These are phyloP conservation scores for Chlorella sp. DNA, from an alignment of 139 green algal genomes.

Conservation along the genomic window DNA sequence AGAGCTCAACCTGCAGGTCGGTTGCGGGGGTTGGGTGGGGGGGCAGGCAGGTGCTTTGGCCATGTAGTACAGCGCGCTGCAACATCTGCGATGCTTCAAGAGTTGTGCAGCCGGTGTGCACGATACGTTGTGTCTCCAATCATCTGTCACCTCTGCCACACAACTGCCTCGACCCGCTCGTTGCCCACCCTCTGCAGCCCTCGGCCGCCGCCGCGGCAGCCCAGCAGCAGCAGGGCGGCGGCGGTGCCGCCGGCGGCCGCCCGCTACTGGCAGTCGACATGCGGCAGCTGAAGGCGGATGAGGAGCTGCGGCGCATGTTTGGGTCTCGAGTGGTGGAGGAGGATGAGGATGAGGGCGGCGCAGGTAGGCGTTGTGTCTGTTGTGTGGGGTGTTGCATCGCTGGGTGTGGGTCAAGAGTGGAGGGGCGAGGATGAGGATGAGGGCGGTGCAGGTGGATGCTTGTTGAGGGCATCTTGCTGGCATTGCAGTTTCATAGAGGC, in stretches of 20 bases:
- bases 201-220: neutral
- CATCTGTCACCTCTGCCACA: too few relatives aligned
- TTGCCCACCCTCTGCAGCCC: constrained; percentile 6
- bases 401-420: neutral
- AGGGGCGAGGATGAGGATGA: neutral
- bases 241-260: neutral
- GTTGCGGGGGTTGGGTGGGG: too few relatives aligned
- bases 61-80: too few relatives aligned
- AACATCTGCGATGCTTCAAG: too few relatives aligned
- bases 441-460: too few relatives aligned
- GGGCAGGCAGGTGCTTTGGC: too few relatives aligned
- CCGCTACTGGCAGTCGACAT: constrained; percentile 75
- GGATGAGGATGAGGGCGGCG: constrained; percentile 28
- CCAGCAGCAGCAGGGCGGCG: neutral
- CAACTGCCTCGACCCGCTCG: neutral
- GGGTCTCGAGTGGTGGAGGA: constrained; percentile 70
- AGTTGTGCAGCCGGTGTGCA: too few relatives aligned
- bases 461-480: too few relatives aligned
- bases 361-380: too few relatives aligned
- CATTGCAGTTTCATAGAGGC: too few relatives aligned
- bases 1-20: too few relatives aligned
- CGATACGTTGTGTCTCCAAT: too few relatives aligned
- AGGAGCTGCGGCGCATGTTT: constrained; percentile 90
- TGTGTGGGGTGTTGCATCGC: neutral
- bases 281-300: constrained; percentile 66